A percentile compares a stretch with the other conserved stretches of the same genome.
These are phyloP conservation scores for Solidago caesia DNA, from an alignment of 129 eudicot species.

Conservation along the genomic window DNA sequence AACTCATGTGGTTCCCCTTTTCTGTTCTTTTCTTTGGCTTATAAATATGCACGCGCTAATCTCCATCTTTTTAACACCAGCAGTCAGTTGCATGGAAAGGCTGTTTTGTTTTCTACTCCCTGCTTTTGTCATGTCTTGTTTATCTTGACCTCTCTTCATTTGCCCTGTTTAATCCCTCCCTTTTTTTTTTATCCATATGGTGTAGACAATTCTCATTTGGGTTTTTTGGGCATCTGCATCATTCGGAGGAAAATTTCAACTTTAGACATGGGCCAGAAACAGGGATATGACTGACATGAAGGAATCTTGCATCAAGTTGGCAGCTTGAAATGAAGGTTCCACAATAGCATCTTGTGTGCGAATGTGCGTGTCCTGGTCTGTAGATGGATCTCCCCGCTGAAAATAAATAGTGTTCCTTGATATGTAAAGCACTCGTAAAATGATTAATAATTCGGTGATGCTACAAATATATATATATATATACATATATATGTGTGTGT, in stretches of 20 bases:
- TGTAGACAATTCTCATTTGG: conserved; percentile 17
- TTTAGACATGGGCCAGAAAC: conserved; percentile 2
- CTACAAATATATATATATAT: background rate
- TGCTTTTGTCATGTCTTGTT: conserved; percentile 16
- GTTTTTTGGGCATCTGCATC: conserved; percentile 26
- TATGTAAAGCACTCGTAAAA: conserved; percentile 13
- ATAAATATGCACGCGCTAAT: background rate
- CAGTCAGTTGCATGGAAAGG: background rate
- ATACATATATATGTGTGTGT: no score
- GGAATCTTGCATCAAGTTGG: conserved; percentile 18
- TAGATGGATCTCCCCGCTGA: conserved; percentile 14
- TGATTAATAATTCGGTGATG: conserved; percentile 8
- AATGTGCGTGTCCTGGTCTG: conserved; percentile 13
- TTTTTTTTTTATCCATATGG: conserved; percentile 19
- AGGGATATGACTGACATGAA: conserved; percentile 8
- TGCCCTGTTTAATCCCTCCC: background rate
- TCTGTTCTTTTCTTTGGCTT: background rate
- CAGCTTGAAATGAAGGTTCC: conserved; percentile 16
- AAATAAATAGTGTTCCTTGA: conserved; percentile 10
- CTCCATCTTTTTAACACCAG: conserved; percentile 19
- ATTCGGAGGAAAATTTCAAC: background rate
- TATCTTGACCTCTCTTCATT: conserved; percentile 15
- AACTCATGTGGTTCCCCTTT: background rate
- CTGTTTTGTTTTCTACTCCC: conserved; percentile 12
- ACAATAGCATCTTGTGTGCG: background rate